Percentiles rank a stretch among this genome's conserved stretches.
These are phyloP conservation scores for Chlorophyllum brunneum DNA, from an alignment of 768 basidiomycete species.

Conservation along the genomic window DNA sequence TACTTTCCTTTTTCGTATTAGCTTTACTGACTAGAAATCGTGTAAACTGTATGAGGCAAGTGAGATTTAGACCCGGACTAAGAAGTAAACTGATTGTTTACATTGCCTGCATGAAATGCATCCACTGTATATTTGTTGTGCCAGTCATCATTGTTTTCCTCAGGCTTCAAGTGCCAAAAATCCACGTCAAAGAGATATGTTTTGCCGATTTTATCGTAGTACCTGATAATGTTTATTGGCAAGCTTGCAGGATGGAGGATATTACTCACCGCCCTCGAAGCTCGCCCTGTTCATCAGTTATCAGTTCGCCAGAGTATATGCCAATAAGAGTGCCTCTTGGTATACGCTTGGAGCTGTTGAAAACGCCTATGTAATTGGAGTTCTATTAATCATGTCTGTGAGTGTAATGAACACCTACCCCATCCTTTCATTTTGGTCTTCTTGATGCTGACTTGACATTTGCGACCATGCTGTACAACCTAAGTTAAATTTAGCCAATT, in stretches of 20 bases:
- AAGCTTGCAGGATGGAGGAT: background rate
- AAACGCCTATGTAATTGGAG: conserved; percentile 50
- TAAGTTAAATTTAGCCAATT: conserved; percentile 23
- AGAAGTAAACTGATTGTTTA: conserved; percentile 32
- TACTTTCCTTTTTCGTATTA: background rate
- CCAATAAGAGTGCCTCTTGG: conserved; percentile 71
- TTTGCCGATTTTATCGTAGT: conserved; percentile 69
- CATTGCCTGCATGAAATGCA: conserved; percentile 86
- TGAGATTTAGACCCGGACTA: background rate
- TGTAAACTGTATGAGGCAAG: conserved; percentile 61
- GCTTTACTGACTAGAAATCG: conserved; percentile 66
- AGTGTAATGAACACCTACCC: conserved; percentile 44
- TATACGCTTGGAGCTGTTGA: conserved; percentile 63
- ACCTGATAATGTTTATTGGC: conserved; percentile 32
- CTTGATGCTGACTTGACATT: conserved; percentile 54
- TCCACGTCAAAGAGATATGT: conserved; percentile 86
- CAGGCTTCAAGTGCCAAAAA: conserved; percentile 57
- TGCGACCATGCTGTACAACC: conserved; percentile 84
- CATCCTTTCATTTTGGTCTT: conserved; percentile 81
- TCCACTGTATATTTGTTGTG: conserved; percentile 61
- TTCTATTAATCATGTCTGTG: background rate
- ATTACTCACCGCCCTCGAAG: conserved; percentile 59
- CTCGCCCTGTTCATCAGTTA: conserved; percentile 67
- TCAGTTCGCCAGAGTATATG: conserved; percentile 79
- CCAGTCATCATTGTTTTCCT: conserved; percentile 27